These are phyloP conservation scores for Xylaria acuta DNA, from an alignment of 495 filamentous ascomycete genomes.

Conservation along the genomic window DNA sequence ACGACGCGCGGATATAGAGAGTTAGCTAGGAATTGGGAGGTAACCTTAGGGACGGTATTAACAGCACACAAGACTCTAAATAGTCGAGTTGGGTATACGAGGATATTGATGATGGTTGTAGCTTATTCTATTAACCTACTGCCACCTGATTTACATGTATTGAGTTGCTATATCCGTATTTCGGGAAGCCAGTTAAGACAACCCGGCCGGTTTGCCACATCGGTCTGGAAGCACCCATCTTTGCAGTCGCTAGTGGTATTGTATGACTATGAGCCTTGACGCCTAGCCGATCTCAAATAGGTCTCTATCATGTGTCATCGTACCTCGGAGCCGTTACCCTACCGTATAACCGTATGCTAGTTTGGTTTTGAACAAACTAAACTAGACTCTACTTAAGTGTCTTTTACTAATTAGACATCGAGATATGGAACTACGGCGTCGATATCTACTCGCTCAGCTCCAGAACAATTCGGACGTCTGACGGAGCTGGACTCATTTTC, in stretches of 20 bases:
- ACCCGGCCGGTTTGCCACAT: not conserved
- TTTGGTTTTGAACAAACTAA: too few relatives aligned
- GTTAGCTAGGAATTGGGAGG: not conserved
- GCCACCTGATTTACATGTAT: not conserved
- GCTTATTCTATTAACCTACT: not conserved
- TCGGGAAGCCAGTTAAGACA: not conserved
- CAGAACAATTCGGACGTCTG: too few relatives aligned
- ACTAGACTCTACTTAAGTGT: not conserved
- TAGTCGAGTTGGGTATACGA: not conserved
- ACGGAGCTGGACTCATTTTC: too few relatives aligned
- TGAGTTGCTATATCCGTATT: not conserved
- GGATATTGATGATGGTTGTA: not conserved
- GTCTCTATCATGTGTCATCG: not conserved
- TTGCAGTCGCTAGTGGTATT: not conserved
- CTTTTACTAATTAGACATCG: not conserved
- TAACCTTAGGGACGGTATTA: not conserved
- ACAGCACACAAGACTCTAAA: not conserved
- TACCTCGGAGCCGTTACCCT: not conserved
- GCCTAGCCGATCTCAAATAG: not conserved
- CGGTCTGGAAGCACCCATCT: not conserved
- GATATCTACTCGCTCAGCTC: too few relatives aligned
- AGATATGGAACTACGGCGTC: not conserved
- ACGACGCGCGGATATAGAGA: not conserved
- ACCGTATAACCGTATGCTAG: not conserved
- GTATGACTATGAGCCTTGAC: not conserved